phyloP scores from a whole-genome alignment of 257 asterid genomes.

The Sherardia arvensis region DNA sequence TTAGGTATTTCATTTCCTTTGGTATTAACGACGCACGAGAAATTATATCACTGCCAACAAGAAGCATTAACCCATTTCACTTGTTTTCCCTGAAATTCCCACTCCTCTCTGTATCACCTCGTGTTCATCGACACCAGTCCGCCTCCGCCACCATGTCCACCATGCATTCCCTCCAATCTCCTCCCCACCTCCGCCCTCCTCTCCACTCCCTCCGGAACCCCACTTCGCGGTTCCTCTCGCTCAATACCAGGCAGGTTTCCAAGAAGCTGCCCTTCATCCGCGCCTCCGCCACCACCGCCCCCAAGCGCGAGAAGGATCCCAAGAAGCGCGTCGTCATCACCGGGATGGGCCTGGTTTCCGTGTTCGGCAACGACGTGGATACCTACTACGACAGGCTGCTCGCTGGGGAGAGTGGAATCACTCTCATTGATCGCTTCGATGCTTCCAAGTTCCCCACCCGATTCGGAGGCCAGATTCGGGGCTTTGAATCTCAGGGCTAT shows the following conservation, averaged over 20 bases:
- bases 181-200: constrained; percentile 30
- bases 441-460: constrained; percentile 50
- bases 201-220: constrained; percentile 31
- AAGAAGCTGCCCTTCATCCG: constrained; percentile 16
- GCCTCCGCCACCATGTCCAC: constrained; percentile 9
- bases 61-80: too few species aligned
- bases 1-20: too few species aligned
- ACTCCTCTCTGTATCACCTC: too few species aligned
- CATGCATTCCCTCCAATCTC: constrained; percentile 31
- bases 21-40: too few species aligned
- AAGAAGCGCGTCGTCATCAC: constrained; percentile 49
- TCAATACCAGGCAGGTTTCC: constrained; percentile 16
- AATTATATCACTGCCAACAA: too few species aligned
- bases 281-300: constrained; percentile 28
- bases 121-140: constrained; percentile 15
- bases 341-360: constrained; percentile 52
- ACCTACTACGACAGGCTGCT: constrained; percentile 37
- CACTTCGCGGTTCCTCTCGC: too few species aligned
- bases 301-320: constrained; percentile 39
- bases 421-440: constrained; percentile 41
- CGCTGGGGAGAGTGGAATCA: constrained; percentile 46
- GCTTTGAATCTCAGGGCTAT: constrained; percentile 40
- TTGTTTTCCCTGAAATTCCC: too few species aligned
- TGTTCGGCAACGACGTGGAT: constrained; percentile 45
- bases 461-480: constrained; percentile 53